phyloP scores from a whole-genome alignment of 371 early-diverging fungal genomes.

The Phascolomyces articulosus region DNA sequence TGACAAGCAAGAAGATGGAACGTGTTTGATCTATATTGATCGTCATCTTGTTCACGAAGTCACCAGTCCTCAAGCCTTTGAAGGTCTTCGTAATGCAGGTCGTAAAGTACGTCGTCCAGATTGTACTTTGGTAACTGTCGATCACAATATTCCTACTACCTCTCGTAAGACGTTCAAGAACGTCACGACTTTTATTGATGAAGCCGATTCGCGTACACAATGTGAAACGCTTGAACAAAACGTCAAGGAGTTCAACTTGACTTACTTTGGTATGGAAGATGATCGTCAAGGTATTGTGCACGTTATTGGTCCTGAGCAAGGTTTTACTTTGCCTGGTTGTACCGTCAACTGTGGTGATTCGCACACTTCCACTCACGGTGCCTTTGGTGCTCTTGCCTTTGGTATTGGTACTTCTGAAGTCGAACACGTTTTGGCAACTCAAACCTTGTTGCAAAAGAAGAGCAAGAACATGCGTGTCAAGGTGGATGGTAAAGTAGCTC shows the following conservation, averaged over 20 bases:
- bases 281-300: conserved; percentile 75
- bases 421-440: conserved; percentile 75
- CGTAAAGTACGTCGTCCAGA: conserved; percentile 66
- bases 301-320: conserved; percentile 79
- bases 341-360: conserved; percentile 77
- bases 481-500: conserved; percentile 51
- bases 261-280: conserved; percentile 70
- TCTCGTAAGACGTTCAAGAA: conserved; percentile 56
- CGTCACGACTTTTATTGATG: conserved; percentile 64
- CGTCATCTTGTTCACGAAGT: conserved; percentile 75
- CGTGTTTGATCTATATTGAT: conserved; percentile 71
- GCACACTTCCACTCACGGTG: conserved; percentile 77
- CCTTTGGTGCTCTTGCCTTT: conserved; percentile 75
- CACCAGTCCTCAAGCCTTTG: conserved; percentile 71
- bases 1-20: conserved; percentile 59
- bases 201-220: conserved; percentile 65
- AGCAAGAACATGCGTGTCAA: conserved; percentile 70
- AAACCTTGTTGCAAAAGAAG: conserved; percentile 70
- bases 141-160: conserved; percentile 74
- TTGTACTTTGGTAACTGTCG: conserved; percentile 71
- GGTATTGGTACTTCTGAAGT: conserved; percentile 79
- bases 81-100: conserved; percentile 63
- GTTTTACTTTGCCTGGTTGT: conserved; percentile 72
- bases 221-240: conserved; percentile 70
- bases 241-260: conserved; percentile 64